Base-by-base conservation (phyloP, 2,329 filamentous ascomycete genomes). In the Aspergillus hiratsukae region DNA sequence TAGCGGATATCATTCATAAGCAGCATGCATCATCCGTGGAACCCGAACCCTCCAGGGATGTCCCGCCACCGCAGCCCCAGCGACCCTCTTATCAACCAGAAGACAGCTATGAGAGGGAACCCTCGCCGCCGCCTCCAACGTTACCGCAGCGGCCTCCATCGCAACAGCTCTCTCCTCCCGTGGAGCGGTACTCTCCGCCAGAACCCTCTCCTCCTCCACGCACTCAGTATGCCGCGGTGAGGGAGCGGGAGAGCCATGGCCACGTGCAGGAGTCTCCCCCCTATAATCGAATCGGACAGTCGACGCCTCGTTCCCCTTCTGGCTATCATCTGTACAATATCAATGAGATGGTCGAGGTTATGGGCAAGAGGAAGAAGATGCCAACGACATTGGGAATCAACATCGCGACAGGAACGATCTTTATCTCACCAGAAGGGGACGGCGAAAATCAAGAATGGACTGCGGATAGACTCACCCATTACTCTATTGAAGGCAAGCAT, bases 311-410 rank as follows among this genome's bases (percentile, higher is more conserved):
- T 29, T 87, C 87, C 1, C 89, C 90, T 4, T 89, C 90, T 19
- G 90, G 90, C 1, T 97, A 92, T 69, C 92, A 95, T 69, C 81
- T 97, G 73, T 97, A 97, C 76, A 97, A 96, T 66, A 92, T 97
- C 66, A 96, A 92, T 70, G 93, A 97, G 75, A 96, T 96, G 89
- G 85, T 96, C 4, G 93, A 91, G n/a, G 86, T 94, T 48, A 92
- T 96, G 85, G 93, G 93, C 55, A 96, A 96, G 78, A 88, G 90
- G 68, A 96, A 96, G 80, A 97, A 97, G 78, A 94, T 97, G 90
- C 91, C 93, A 1, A 96, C 91, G n/a, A 96, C 90, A 0, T 75
- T 97, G 40, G 93, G 93, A n/a, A 88, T 97, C 68, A 97, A 97
- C 70, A 80, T 94, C 55, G 87, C 88, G 49, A 95, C 90, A 17